Conservation (phyloP, 805 yeast species). For the Lipomyces yamadae region DNA sequence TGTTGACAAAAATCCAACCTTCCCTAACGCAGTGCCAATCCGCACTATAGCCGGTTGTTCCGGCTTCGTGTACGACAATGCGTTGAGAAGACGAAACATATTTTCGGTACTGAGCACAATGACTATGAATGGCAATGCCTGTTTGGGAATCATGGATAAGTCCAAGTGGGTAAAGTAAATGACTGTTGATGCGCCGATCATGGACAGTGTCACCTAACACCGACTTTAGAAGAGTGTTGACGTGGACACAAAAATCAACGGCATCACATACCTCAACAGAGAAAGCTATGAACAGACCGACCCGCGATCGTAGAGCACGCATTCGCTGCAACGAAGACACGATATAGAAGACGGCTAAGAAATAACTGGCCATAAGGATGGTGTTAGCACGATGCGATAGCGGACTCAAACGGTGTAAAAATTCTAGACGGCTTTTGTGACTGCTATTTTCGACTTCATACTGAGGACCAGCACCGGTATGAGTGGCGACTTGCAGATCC, state of each 20-base stretch:
- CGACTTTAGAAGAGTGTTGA: neutral
- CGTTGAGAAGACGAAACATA: conserved; percentile 52
- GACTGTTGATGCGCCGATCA: conserved; percentile 27
- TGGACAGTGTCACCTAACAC: conserved; percentile 21
- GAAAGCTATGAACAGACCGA: conserved; percentile 52
- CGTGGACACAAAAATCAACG: neutral
- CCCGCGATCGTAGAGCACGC: conserved; percentile 51
- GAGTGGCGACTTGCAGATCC: neutral
- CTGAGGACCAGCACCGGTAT: neutral
- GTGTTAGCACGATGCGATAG: conserved; percentile 39
- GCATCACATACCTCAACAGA: conserved; percentile 45
- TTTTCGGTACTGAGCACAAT: conserved; percentile 55
- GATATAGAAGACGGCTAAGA: conserved; percentile 42
- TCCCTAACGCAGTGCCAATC: conserved; percentile 48
- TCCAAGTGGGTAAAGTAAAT: conserved; percentile 16
- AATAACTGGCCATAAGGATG: conserved; percentile 42
- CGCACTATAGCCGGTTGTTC: conserved; percentile 51
- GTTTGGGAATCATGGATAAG: conserved; percentile 37
- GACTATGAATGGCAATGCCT: conserved; percentile 51
- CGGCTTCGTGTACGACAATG: conserved; percentile 50
- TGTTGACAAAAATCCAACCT: conserved; percentile 50
- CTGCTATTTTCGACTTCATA: neutral
- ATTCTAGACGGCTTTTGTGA: neutral
- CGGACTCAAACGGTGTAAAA: conserved; percentile 35
- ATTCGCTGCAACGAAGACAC: conserved; percentile 49